phyloP scores from a whole-genome alignment of 2,329 filamentous ascomycete genomes.

The Fusarium tanahbumbuense region DNA sequence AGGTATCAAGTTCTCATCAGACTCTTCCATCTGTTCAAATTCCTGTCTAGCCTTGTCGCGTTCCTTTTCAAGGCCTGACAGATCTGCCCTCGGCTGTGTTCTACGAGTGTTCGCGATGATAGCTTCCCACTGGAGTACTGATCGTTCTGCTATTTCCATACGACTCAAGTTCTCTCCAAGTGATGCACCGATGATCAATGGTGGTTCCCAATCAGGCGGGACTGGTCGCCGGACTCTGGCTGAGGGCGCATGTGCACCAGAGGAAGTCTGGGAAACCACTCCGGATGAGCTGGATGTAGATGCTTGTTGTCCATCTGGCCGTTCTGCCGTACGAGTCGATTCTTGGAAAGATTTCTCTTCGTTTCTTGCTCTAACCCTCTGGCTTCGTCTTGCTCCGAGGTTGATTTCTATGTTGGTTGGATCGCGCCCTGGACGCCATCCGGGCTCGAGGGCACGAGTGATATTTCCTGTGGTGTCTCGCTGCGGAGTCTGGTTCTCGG shows the following conservation, averaged over 20 bases:
- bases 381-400: slow-evolving; percentile 16
- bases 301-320: background rate
- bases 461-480: background rate
- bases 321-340: background rate
- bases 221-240: slow-evolving; percentile 12
- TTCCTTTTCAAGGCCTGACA: slow-evolving; percentile 38
- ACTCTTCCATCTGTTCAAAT: slow-evolving; percentile 38
- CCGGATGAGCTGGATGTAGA: background rate
- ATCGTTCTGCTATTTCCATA: slow-evolving; percentile 40
- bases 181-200: slow-evolving; percentile 39
- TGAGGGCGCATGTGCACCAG: background rate
- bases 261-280: background rate
- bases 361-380: slow-evolving; percentile 4
- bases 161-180: slow-evolving; percentile 41
- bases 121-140: slow-evolving; percentile 43
- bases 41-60: slow-evolving; percentile 20
- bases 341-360: background rate
- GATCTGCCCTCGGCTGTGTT: slow-evolving; percentile 35
- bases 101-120: slow-evolving; percentile 37
- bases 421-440: slow-evolving; percentile 39
- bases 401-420: slow-evolving; percentile 38
- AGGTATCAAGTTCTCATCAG: slow-evolving; percentile 39
- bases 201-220: slow-evolving; percentile 39
- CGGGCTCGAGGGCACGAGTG: background rate
- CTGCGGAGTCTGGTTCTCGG: background rate